These are phyloP conservation scores for Fraxinus albicans DNA, from an alignment of 305 asterid genomes.

Conservation along the genomic window DNA sequence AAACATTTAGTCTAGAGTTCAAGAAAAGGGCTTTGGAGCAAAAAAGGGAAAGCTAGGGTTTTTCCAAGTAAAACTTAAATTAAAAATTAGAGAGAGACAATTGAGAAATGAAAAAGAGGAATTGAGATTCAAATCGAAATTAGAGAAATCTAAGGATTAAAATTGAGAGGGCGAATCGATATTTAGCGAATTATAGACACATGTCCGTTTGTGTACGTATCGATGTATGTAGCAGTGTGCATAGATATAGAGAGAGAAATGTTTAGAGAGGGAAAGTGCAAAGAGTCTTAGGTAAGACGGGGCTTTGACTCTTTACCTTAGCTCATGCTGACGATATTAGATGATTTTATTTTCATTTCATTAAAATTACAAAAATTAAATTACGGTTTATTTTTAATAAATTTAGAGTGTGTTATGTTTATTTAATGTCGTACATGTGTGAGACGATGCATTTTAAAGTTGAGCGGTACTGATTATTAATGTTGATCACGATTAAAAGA, in stretches of 20 bases:
- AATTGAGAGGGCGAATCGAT: conserved; percentile 32
- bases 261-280: conserved; percentile 9
- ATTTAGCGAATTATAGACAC: conserved; percentile 23
- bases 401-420: background rate
- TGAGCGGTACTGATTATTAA: background rate
- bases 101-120: conserved; percentile 15
- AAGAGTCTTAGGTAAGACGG: background rate
- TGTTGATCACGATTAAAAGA: background rate
- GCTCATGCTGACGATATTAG: conserved; percentile 21
- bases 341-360: background rate
- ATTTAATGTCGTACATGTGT: background rate
- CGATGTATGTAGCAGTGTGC: conserved; percentile 40
- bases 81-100: conserved; percentile 21
- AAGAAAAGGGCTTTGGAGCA: conserved; percentile 19
- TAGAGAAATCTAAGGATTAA: conserved; percentile 48
- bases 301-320: conserved; percentile 26
- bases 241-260: conserved; percentile 45
- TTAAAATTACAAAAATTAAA: background rate
- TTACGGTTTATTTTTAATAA: background rate
- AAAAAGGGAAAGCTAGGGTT: conserved; percentile 57
- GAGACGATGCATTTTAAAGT: background rate
- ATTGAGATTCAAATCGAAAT: conserved; percentile 25
- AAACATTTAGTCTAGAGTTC: conserved; percentile 35
- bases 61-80: conserved; percentile 33
- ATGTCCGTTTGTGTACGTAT: conserved; percentile 26